A percentile compares a stretch with the other conserved stretches of the same genome.
Conservation (phyloP, 2,329 filamentous ascomycete species). For the Trichoderma sp. region DNA sequence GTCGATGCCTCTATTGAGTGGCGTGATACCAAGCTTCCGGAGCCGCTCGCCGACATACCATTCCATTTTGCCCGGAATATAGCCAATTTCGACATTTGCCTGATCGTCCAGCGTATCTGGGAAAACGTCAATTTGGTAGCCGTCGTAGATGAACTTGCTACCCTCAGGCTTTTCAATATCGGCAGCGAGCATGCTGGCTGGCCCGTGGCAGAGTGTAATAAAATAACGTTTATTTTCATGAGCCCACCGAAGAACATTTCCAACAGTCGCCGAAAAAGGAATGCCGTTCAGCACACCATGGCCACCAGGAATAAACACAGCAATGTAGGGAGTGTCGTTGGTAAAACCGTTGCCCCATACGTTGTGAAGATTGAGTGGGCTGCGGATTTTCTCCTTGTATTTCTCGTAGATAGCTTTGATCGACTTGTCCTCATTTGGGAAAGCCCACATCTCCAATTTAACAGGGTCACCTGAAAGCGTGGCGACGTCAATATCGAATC, state of each 20-base stretch:
- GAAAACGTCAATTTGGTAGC: neutral
- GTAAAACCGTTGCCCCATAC: neutral
- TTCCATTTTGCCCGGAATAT: neutral
- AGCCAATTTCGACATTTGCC: neutral
- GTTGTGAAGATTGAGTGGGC: neutral
- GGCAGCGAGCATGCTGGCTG: neutral
- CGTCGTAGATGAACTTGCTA: neutral
- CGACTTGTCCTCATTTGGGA: neutral
- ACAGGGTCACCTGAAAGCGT: neutral
- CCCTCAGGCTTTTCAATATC: neutral
- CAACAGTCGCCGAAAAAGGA: neutral
- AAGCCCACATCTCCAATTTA: neutral
- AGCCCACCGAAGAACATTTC: neutral
- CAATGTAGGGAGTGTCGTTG: neutral
- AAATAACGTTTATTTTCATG: neutral
- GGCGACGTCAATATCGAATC: neutral
- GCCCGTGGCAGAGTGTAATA: neutral
- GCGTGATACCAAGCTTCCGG: neutral
- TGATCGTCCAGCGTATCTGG: neutral
- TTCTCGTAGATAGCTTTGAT: neutral
- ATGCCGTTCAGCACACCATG: neutral
- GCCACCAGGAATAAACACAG: neutral
- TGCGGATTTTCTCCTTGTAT: neutral
- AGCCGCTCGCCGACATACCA: neutral
- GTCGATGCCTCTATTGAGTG: neutral